Conservation (phyloP, 2,329 filamentous ascomycete genomes). For the Aspergillus bombycis region DNA sequence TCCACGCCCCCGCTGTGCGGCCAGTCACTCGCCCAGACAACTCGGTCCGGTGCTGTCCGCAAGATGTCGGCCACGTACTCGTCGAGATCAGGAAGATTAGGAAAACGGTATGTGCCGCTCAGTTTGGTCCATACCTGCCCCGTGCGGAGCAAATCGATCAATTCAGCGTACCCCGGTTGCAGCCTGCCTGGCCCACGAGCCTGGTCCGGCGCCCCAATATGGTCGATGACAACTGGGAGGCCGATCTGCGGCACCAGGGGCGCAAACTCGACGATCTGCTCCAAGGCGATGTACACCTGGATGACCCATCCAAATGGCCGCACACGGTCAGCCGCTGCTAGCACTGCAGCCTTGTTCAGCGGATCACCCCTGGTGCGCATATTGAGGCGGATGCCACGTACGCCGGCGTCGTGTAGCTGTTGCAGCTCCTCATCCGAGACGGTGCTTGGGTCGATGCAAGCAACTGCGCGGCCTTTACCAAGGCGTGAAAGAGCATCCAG, state of each 20-base stretch:
- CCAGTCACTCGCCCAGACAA: background rate
- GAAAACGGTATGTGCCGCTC: background rate
- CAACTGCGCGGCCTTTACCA: background rate
- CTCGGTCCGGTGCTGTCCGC: background rate
- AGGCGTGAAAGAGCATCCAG: background rate
- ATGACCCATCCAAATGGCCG: background rate
- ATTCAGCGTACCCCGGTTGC: background rate
- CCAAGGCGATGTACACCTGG: background rate
- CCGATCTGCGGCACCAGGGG: background rate
- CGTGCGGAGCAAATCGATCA: background rate
- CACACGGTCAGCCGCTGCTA: background rate
- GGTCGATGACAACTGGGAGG: background rate
- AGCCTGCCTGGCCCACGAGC: background rate
- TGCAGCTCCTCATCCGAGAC: background rate
- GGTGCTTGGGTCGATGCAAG: background rate
- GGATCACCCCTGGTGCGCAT: background rate
- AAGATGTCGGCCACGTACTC: background rate
- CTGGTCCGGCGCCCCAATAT: background rate
- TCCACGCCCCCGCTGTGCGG: background rate
- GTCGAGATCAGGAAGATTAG: background rate
- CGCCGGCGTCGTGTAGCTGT: background rate
- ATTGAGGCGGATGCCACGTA: background rate
- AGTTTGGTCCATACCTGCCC: background rate
- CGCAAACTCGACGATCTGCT: background rate
- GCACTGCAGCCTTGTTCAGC: background rate